Conservation (phyloP, 169 alveolate genomes). For the Plasmodium adleri region DNA sequence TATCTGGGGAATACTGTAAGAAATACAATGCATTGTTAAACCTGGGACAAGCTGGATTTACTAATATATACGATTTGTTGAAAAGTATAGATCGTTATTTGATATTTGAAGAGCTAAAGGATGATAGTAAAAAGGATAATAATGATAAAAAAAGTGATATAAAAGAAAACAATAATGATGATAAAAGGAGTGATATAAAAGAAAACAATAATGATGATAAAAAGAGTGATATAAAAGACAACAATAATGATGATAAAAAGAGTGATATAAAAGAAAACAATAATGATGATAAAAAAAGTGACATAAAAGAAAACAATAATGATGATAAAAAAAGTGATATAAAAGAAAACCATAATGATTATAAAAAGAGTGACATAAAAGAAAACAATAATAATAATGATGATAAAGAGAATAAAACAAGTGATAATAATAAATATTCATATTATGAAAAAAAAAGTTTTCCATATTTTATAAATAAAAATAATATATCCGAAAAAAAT, state of each 20-base stretch:
- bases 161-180: not conserved
- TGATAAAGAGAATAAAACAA: not conserved
- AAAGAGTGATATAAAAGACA: not conserved
- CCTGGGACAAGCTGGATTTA: conserved; percentile 53
- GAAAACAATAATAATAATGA: not conserved
- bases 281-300: not conserved
- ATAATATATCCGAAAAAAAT: conserved; percentile 17
- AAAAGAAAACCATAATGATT: not conserved
- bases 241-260: not conserved
- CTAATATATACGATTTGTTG: conserved; percentile 32
- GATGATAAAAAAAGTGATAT: not conserved
- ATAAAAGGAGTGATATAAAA: not conserved
- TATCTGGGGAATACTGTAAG: conserved; percentile 66
- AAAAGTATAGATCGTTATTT: conserved; percentile 39
- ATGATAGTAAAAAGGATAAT: not conserved
- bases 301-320: not conserved
- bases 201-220: not conserved
- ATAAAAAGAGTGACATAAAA: not conserved
- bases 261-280: not conserved
- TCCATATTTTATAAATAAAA: not conserved
- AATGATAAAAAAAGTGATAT: not conserved
- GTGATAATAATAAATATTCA: not conserved
- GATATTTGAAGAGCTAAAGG: conserved; percentile 28
- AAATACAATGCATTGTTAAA: conserved; percentile 59
- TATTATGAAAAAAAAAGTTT: not conserved